Conservation (phyloP, 805 yeast species). For the Suhomyces faveliae region DNA sequence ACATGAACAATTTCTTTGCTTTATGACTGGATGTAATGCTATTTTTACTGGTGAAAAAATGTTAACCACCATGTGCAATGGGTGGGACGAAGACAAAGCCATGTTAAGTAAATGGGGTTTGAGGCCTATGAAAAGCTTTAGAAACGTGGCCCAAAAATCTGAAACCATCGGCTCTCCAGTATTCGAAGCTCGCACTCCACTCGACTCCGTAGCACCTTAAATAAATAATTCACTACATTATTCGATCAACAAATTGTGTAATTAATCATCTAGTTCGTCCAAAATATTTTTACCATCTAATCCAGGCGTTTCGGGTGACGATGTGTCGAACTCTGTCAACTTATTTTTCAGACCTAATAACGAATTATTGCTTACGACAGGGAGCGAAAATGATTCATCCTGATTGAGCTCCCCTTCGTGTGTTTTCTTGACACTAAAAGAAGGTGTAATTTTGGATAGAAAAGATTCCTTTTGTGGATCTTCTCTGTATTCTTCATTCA, state of each 20-base stretch:
- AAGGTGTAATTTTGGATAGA: background rate
- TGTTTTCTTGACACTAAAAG: background rate
- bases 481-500: background rate
- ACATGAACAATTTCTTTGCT: constrained; percentile 69
- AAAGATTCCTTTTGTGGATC: background rate
- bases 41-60: constrained; percentile 78
- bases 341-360: constrained; percentile 9
- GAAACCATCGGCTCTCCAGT: background rate
- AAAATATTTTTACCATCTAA: constrained; percentile 7
- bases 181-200: background rate
- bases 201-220: background rate
- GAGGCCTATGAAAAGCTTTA: constrained; percentile 44
- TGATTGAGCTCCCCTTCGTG: constrained; percentile 4
- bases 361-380: constrained; percentile 29
- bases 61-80: constrained; percentile 80
- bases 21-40: constrained; percentile 77
- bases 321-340: background rate
- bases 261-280: constrained; percentile 8
- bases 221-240: background rate
- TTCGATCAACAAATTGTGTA: background rate
- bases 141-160: background rate
- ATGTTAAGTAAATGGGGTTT: constrained; percentile 73
- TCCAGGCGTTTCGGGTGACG: constrained; percentile 6
- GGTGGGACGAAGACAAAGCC: constrained; percentile 77
- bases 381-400: constrained; percentile 56